Evolutionary conservation across 2,329 filamentous ascomycete species (phyloP), one percentile per base, ranked within the genome.

Genomic region (Aspergillus glaucus): DNA sequence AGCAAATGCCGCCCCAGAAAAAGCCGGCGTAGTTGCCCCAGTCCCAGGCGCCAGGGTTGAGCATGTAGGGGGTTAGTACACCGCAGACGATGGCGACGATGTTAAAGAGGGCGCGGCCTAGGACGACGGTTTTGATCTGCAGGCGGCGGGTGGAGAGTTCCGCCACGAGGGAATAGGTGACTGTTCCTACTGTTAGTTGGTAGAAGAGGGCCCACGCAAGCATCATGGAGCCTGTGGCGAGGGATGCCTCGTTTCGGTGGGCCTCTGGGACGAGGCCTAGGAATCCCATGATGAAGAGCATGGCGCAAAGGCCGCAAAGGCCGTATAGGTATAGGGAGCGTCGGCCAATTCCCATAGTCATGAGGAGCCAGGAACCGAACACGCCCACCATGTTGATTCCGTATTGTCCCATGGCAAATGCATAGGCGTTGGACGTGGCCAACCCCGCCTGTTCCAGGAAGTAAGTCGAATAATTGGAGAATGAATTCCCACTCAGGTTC

Each of bases 21-120:
- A 95, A 94, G 24, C 90, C 89, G 0, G 89, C 81, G 60, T 80
- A 93, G 71, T 93, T 93, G 52, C 81, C 78, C 90, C 89, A 95
- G 69, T 94, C 75, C 90, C 91, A 95, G 0, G 82, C 86, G 1
- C 76, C 78, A 0, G 90, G 88, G 71, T 95, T 95, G 39, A 95
- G 78, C 90, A 95, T 95, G 71, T 94, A 95, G 0, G 90, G 90
- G 0, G 88, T 94, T 37, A 95, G 70, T 3, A 95, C 85, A 45
- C 82, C 85, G 63, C 84, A 88, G 59, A 95, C 72, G 56, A 96
- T 95, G 54, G 81, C 85, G 40, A 91, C 86, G 45, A 95, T 74
- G 61, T 93, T 91, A 75, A 87, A 87, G 42, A 89, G 73, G 58
- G 88, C 87, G 48, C 90, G 85, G 1, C 87, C 89, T 2, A 95